Conservation (phyloP, 2,329 filamentous ascomycete genomes). For the Diaporthe sp. region DNA sequence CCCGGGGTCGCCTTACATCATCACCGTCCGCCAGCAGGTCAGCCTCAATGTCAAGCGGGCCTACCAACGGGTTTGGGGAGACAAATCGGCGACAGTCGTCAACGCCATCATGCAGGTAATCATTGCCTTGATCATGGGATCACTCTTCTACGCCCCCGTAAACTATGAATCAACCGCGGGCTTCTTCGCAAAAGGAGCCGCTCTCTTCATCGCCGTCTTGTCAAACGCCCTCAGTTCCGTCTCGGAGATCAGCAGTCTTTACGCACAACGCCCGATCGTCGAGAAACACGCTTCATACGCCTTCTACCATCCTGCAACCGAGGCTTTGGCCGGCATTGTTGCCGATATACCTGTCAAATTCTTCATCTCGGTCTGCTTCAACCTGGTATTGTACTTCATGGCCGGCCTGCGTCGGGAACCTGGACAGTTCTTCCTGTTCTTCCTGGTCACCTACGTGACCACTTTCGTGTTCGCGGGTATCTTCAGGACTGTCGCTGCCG, state of each 20-base stretch:
- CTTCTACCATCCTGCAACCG: slow-evolving; percentile 64
- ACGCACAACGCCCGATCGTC: slow-evolving; percentile 60
- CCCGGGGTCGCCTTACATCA: slow-evolving; percentile 68
- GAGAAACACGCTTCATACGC: slow-evolving; percentile 63
- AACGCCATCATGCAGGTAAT: slow-evolving; percentile 62
- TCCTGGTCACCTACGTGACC: slow-evolving; percentile 75
- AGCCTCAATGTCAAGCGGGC: slow-evolving; percentile 63
- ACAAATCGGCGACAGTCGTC: slow-evolving; percentile 61
- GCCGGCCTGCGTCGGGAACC: slow-evolving; percentile 67
- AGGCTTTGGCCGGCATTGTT: slow-evolving; percentile 67
- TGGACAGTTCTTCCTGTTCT: slow-evolving; percentile 81
- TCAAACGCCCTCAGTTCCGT: slow-evolving; percentile 45
- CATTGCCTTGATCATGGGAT: slow-evolving; percentile 72
- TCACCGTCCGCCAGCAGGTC: slow-evolving; percentile 67
- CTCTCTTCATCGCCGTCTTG: slow-evolving; percentile 69
- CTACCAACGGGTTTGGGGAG: slow-evolving; percentile 65
- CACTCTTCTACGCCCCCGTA: slow-evolving; percentile 63
- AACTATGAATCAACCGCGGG: slow-evolving; percentile 61
- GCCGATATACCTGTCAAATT: slow-evolving; percentile 72
- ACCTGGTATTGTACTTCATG: slow-evolving; percentile 71
- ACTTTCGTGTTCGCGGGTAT: slow-evolving; percentile 82
- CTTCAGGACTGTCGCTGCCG: slow-evolving; percentile 79
- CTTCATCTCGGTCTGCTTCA: slow-evolving; percentile 61
- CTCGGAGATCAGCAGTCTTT: slow-evolving; percentile 63
- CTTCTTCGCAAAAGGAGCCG: slow-evolving; percentile 67